Conservation (phyloP, 352 stramenopile species). For the Paralagenidium karlingii region DNA sequence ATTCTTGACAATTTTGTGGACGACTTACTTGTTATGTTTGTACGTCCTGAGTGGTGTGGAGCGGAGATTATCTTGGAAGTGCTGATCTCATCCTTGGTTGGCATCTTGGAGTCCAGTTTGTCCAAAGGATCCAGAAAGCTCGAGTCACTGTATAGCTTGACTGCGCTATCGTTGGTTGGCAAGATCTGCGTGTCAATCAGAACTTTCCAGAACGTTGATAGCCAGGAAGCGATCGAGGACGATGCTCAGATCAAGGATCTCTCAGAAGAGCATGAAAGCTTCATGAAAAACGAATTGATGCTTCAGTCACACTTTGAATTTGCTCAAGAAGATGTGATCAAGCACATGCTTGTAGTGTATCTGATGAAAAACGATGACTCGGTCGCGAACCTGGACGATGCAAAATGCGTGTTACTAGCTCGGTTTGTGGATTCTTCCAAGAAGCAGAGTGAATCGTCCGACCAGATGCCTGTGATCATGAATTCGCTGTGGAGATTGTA, state of each 20-base stretch:
- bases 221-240: constrained; percentile 22
- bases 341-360: constrained; percentile 51
- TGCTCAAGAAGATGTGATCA: constrained; percentile 18
- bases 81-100: constrained; percentile 46
- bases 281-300: constrained; percentile 8
- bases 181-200: constrained; percentile 74
- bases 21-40: constrained; percentile 71
- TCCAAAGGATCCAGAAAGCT: constrained; percentile 45
- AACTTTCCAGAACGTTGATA: constrained; percentile 22
- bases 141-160: constrained; percentile 49
- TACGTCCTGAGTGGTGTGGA: constrained; percentile 60
- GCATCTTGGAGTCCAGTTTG: constrained; percentile 42
- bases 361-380: constrained; percentile 15
- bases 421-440: constrained; percentile 21
- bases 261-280: constrained; percentile 35
- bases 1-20: constrained; percentile 76
- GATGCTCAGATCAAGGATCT: constrained; percentile 21
- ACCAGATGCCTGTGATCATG: background rate
- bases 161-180: constrained; percentile 53
- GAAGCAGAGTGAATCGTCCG: background rate
- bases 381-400: constrained; percentile 26
- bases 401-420: constrained; percentile 32
- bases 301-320: background rate
- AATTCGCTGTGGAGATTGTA: constrained; percentile 9
- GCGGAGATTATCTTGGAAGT: constrained; percentile 65